phyloP scores from a whole-genome alignment of 2,329 filamentous ascomycete genomes.

The Calonectria leucothoes region DNA sequence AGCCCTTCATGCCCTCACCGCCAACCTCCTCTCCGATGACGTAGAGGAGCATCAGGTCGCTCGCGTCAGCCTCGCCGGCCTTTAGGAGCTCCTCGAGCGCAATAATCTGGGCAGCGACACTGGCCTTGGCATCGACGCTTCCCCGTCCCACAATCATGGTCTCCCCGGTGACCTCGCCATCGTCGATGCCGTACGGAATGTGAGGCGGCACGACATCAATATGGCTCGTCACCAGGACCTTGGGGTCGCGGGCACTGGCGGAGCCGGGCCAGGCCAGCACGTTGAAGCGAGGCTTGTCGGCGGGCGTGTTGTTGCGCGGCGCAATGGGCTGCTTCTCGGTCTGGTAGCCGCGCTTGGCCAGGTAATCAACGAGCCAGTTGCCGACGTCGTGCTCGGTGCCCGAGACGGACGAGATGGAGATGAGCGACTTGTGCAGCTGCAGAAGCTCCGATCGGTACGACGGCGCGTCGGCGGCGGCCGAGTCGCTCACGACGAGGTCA shows the following conservation, averaged over 20 bases:
- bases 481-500: slow-evolving; percentile 1
- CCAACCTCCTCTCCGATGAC: slow-evolving; percentile 86
- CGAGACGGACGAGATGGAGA: slow-evolving; percentile 78
- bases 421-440: slow-evolving; percentile 79
- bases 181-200: slow-evolving; percentile 73
- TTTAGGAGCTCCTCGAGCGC: slow-evolving; percentile 70
- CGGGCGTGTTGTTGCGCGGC: slow-evolving; percentile 44
- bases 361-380: slow-evolving; percentile 74
- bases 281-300: slow-evolving; percentile 67
- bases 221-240: slow-evolving; percentile 79
- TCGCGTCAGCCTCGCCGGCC: slow-evolving; percentile 51
- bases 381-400: slow-evolving; percentile 77
- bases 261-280: slow-evolving; percentile 77
- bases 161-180: slow-evolving; percentile 55
- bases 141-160: slow-evolving; percentile 77
- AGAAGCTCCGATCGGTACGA: slow-evolving; percentile 67
- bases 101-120: slow-evolving; percentile 78
- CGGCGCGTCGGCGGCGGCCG: slow-evolving; percentile 39
- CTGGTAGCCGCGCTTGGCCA: slow-evolving; percentile 61
- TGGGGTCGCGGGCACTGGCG: slow-evolving; percentile 59
- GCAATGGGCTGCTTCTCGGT: slow-evolving; percentile 56
- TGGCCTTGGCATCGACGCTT: slow-evolving; percentile 77
- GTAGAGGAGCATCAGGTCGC: slow-evolving; percentile 70
- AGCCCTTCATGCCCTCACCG: slow-evolving; percentile 82
- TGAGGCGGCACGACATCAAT: slow-evolving; percentile 84